These are phyloP conservation scores for Pseudognaphalium luteoalbum DNA, from an alignment of 129 eudicot genomes.

Conservation along the genomic window DNA sequence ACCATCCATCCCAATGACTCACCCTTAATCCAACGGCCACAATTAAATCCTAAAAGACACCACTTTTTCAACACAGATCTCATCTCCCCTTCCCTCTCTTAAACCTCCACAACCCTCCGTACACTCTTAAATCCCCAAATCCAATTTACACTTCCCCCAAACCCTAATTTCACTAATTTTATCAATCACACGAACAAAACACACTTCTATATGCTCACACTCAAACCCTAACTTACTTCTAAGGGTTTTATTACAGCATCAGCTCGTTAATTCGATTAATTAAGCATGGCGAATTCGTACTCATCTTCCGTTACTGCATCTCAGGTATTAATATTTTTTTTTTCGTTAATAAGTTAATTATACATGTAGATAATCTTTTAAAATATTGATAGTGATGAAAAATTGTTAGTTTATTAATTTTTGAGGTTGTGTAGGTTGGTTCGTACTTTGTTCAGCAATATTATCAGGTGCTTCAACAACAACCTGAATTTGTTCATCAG, in stretches of 20 bases:
- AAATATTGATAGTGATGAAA: not conserved
- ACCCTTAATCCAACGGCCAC: not conserved
- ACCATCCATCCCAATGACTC: not conserved
- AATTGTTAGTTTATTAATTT: not conserved
- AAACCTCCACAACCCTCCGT: not conserved
- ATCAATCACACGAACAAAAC: not conserved
- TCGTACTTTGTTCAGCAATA: constrained; percentile 84
- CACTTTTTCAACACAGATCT: not conserved
- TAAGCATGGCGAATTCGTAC: not conserved
- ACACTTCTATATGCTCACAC: not conserved
- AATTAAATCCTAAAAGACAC: not conserved
- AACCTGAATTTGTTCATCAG: constrained; percentile 70
- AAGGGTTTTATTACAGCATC: not conserved
- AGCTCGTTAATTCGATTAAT: not conserved
- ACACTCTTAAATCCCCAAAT: not conserved
- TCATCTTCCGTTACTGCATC: not conserved
- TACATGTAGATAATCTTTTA: not conserved
- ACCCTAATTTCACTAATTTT: not conserved
- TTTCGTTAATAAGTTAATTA: not conserved
- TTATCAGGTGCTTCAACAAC: constrained; percentile 66
- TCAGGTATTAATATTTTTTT: not conserved
- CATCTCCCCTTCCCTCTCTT: not conserved
- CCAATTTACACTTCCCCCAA: not conserved
- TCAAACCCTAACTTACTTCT: not conserved
- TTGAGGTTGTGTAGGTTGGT: constrained; percentile 54